Conservation (phyloP, 805 yeast species). For the Cyberlindnera bimundalis region DNA sequence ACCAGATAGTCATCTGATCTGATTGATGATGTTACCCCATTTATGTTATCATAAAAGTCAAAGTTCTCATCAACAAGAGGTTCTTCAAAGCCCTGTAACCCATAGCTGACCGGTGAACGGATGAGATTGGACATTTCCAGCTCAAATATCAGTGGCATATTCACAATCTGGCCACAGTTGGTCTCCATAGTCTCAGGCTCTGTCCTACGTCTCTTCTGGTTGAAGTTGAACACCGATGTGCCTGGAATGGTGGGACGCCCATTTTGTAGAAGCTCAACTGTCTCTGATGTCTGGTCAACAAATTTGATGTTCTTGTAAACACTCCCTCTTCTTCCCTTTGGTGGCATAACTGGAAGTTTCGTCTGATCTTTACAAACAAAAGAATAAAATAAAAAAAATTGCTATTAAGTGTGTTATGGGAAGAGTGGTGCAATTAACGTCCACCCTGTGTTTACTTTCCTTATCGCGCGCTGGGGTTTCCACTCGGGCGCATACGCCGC, state of each 20-base stretch:
- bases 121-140: constrained; percentile 1
- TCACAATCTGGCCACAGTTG: constrained; percentile 1
- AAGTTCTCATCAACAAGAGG: not conserved
- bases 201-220: not conserved
- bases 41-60: too few relatives aligned
- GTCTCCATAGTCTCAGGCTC: not conserved
- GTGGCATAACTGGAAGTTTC: too few relatives aligned
- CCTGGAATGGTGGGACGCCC: constrained; percentile 1
- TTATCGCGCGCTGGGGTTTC: too few relatives aligned
- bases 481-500: too few relatives aligned
- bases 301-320: constrained; percentile 1
- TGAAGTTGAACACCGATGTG: not conserved
- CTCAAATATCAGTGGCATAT: constrained; percentile 2
- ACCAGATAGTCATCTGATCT: too few relatives aligned
- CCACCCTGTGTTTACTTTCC: too few relatives aligned
- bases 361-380: too few relatives aligned
- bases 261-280: not conserved
- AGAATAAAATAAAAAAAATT: too few relatives aligned
- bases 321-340: too few relatives aligned
- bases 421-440: too few relatives aligned
- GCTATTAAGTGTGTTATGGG: too few relatives aligned
- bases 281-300: constrained; percentile 1
- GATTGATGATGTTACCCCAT: too few relatives aligned
- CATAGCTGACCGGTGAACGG: not conserved
- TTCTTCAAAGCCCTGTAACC: not conserved